Conservation (phyloP, 805 yeast genomes). For the Ogataea pilisensis region DNA sequence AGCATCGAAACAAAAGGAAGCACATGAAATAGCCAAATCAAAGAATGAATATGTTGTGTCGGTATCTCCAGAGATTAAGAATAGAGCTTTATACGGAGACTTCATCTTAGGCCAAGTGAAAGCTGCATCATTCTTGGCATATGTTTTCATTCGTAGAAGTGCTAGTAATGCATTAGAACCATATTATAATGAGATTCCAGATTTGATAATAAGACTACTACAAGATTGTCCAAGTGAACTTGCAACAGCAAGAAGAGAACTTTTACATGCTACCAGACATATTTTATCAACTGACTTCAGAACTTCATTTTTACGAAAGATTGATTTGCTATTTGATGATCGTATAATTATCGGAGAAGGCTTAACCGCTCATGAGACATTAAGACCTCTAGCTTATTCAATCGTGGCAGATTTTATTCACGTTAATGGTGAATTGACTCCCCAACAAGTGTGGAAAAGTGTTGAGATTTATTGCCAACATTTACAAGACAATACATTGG, state of each 20-base stretch:
- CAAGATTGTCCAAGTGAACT: constrained; percentile 96
- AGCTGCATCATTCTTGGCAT: constrained; percentile 92
- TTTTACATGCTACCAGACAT: constrained; percentile 91
- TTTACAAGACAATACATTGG: constrained; percentile 75
- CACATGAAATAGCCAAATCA: constrained; percentile 53
- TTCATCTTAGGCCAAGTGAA: constrained; percentile 91
- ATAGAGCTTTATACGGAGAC: constrained; percentile 79
- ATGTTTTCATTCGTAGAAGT: constrained; percentile 81
- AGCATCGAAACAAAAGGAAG: constrained; percentile 74
- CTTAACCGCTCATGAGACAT: constrained; percentile 81
- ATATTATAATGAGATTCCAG: constrained; percentile 71
- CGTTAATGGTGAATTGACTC: constrained; percentile 76
- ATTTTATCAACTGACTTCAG: constrained; percentile 89
- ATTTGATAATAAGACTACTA: constrained; percentile 73
- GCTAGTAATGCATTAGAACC: constrained; percentile 60
- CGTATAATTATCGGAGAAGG: constrained; percentile 89
- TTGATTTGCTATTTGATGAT: constrained; percentile 82
- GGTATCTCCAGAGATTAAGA: constrained; percentile 69
- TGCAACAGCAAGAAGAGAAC: constrained; percentile 86
- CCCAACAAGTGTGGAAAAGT: constrained; percentile 83
- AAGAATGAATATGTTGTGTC: constrained; percentile 60
- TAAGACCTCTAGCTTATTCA: constrained; percentile 90
- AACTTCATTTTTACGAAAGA: constrained; percentile 74
- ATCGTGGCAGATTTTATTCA: constrained; percentile 96
- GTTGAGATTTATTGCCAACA: constrained; percentile 78